Evolutionary conservation across 2,329 filamentous ascomycete species (phyloP), one percentile per base, ranked within the genome.

Genomic region (Ciborinia camelliae): DNA sequence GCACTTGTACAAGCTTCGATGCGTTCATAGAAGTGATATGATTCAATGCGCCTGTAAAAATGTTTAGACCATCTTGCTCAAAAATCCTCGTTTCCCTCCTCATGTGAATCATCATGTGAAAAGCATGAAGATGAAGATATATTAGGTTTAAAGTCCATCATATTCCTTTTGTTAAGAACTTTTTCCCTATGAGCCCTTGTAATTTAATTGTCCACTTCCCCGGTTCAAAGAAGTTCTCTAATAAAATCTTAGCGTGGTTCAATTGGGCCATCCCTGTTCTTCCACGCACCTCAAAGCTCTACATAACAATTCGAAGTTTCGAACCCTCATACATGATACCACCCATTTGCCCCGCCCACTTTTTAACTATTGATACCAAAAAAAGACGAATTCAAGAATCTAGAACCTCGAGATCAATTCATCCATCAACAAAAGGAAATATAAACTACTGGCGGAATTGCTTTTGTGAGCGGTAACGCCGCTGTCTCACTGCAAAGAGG

Each of bases 41-140:
- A 73, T 62, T 71, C 68, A 71, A 69, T 72, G 67, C 68, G 65
- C 68, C 65, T 74, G 74, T 76, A 75, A 71, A 72, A 75, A 74
- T 75, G 68, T 67, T 73, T 73, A 75, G 71, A 75, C 64, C 68
- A 73, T 72, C 71, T 73, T 74, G 71, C 73, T 75, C 71, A 65
- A 65, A 35, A 35, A 52, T 15, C 35, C 43, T 60, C 62, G 32
- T 63, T 30, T 62, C 52, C 58, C 30, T 48, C 41, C 65, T 55
- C 59, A 53, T 35, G 59, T 64, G 18, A 41, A 37, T n/a, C n/a
- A n/a, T n/a, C n/a, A n/a, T n/a, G n/a, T n/a, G n/a, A 45, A 54
- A 32, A 61, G 62, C 41, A 37, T 53, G 35, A 45, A 32, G n/a
- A 35, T 51, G n/a, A n/a, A n/a, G n/a, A 43, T 48, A 50, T 51